Conservation (phyloP, 164 flowering plant species). For the Kingdonia uniflora region DNA sequence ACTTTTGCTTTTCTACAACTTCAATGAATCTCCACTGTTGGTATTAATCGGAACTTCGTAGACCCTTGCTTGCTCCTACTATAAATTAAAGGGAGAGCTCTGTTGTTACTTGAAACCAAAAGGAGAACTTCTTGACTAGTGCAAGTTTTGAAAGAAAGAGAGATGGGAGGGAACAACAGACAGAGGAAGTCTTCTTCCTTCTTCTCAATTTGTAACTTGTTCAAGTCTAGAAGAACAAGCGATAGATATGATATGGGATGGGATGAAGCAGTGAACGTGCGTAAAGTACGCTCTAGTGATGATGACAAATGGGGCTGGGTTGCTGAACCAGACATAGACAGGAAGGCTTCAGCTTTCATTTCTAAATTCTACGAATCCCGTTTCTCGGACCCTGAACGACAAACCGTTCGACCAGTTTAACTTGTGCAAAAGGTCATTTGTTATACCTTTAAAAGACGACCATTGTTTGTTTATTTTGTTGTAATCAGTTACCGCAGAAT, state of each 20-base stretch:
- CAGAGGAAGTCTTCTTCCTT: conserved; percentile 16
- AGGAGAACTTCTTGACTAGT: no score
- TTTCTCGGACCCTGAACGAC: conserved; percentile 15
- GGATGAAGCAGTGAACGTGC: conserved; percentile 17
- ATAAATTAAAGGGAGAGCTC: no score
- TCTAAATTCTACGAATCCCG: conserved; percentile 22
- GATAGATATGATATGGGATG: conserved; percentile 12
- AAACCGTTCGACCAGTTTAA: conserved; percentile 10
- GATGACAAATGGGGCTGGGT: conserved; percentile 21
- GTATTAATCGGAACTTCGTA: no score
- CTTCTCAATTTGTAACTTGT: conserved; percentile 19
- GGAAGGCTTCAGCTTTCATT: conserved; percentile 25
- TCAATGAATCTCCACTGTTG: no score
- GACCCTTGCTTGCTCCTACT: no score
- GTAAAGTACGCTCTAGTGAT: conserved; percentile 20
- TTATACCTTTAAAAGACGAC: not conserved
- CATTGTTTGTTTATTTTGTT: not conserved
- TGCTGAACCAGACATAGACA: conserved; percentile 27
- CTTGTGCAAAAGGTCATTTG: not conserved
- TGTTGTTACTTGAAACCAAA: no score
- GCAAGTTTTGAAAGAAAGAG: not conserved
- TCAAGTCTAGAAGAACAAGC: conserved; percentile 14
- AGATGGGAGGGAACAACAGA: conserved; percentile 13
- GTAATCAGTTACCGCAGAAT: not conserved
- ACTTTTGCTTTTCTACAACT: no score